These are phyloP conservation scores for Cordyceps javanica DNA, from an alignment of 2,329 filamentous ascomycete genomes.

Conservation along the genomic window DNA sequence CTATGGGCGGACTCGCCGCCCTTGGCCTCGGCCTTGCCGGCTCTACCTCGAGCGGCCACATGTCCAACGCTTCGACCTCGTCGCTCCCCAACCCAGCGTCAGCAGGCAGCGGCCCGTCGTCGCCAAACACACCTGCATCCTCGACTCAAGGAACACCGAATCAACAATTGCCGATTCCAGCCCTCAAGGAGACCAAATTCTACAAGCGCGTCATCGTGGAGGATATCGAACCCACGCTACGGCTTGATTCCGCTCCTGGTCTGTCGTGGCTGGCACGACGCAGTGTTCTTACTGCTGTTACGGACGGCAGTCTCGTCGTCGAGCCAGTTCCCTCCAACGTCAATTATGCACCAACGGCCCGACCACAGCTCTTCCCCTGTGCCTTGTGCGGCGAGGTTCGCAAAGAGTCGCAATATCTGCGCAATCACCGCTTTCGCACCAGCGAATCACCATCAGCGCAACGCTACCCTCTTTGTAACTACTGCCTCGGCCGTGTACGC, in stretches of 20 bases:
- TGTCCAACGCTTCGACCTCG: conserved; percentile 54
- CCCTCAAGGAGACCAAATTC: conserved; percentile 85
- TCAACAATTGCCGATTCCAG: conserved; percentile 38
- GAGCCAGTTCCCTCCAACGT: conserved; percentile 69
- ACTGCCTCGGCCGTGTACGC: conserved; percentile 77
- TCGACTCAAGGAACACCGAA: conserved; percentile 41
- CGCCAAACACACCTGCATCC: conserved; percentile 48
- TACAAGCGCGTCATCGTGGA: conserved; percentile 86
- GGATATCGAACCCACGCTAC: conserved; percentile 89
- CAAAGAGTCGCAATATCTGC: conserved; percentile 62
- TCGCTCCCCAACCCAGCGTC: conserved; percentile 46
- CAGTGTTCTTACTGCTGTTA: conserved; percentile 75
- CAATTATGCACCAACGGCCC: conserved; percentile 42
- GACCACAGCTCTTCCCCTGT: conserved; percentile 61
- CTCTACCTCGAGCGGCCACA: conserved; percentile 39
- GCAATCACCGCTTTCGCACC: conserved; percentile 83
- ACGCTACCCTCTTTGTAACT: conserved; percentile 82
- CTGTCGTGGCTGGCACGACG: conserved; percentile 90
- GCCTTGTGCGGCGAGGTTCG: conserved; percentile 83
- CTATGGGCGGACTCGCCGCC: conserved; percentile 46
- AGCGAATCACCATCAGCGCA: conserved; percentile 83
- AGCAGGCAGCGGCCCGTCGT: conserved; percentile 49
- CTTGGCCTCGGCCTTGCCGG: conserved; percentile 40
- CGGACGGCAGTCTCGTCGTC: conserved; percentile 79
- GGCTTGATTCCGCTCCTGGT: conserved; percentile 82